Evolutionary conservation across 2,329 filamentous ascomycete genomes (phyloP), one percentile per base, ranked within the genome.

Genomic region (Talaromyces albobiverticillius): DNA sequence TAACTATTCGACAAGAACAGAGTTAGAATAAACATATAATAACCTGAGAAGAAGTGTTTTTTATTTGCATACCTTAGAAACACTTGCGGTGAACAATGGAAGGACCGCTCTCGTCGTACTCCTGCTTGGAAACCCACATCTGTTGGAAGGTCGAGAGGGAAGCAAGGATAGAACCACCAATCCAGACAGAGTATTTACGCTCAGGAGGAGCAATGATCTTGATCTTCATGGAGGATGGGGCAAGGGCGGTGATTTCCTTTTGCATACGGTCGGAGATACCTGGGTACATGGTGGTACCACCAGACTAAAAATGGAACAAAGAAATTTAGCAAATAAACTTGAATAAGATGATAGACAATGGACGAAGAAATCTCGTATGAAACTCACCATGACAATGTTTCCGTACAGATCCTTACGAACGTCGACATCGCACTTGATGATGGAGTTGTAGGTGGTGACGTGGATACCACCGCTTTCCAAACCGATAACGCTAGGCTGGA

Each of bases 51-150:
- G 38, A 34, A 38, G 32, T 46, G 25, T 23, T 20, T 22, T 20
- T 34, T 41, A 18, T 32, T 46, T 4, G 14, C 59, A 53, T 65
- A 70, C 85, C 87, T 96, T 96, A 96, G 89, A 96, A 96, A 90
- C 93, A 96, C 90, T 96, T 97, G 88, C 92, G 90, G 89, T 97
- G 93, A 72, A 97, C 93, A 75, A 97, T 97, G 74, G 92, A 96
- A 71, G 93, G 94, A 82, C 93, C 93, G 79, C 88, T 94, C 90
- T 97, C 94, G 84, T 99, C 94, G 87, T 97, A 97, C 85, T 97
- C 93, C 84, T 99, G 94, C 91, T 99, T 99, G 72, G 94, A 99
- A 87, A 99, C 97, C 94, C 94, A 99, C 94, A 99, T 99, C 84
- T 99, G 94, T 86, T 99, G 94, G 93, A 99, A 99, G 80, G 94